Percentiles rank a stretch among this genome's conserved stretches.
These are phyloP conservation scores for Nemania bipapillata DNA, from an alignment of 2,329 filamentous ascomycete species.

Conservation along the genomic window DNA sequence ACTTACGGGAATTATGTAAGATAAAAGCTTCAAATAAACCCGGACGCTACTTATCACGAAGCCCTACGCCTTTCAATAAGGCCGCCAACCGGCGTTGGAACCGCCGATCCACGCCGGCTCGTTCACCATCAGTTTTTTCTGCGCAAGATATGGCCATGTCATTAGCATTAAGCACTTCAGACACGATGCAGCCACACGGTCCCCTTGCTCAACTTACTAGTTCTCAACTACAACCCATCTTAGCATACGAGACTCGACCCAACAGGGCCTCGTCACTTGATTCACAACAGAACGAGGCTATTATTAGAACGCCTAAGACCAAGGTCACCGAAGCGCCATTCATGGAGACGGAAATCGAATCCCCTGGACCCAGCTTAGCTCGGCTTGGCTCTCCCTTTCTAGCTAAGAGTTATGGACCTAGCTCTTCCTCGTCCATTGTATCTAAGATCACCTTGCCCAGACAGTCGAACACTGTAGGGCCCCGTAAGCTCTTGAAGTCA, in stretches of 20 bases:
- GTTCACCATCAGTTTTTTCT: conserved; percentile 64
- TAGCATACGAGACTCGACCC: conserved; percentile 34
- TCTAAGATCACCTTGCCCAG: conserved; percentile 55
- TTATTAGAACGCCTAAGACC: conserved; percentile 9
- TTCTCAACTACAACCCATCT: conserved; percentile 51
- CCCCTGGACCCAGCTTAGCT: conserved; percentile 29
- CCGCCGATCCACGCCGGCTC: conserved; percentile 60
- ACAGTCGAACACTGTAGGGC: conserved; percentile 62
- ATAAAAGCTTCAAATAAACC: conserved; percentile 60
- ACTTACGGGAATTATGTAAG: conserved; percentile 72
- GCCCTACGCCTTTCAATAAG: conserved; percentile 67
- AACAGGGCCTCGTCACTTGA: conserved; percentile 16
- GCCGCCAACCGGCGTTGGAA: conserved; percentile 62
- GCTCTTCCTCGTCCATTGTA: conserved; percentile 63
- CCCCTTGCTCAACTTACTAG: conserved; percentile 69
- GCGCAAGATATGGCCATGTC: conserved; percentile 72
- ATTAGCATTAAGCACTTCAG: conserved; percentile 70
- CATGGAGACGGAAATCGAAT: conserved; percentile 1
- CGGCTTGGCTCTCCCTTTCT: conserved; percentile 67
- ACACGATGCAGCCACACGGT: conserved; percentile 71
- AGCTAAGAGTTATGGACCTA: conserved; percentile 70
- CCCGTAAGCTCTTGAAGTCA: conserved; percentile 63
- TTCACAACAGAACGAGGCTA: background rate
- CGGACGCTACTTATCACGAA: conserved; percentile 62
- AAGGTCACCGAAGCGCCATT: conserved; percentile 10